These are phyloP conservation scores for Pythium graminicola DNA, from an alignment of 352 stramenopile genomes.

Conservation along the genomic window DNA sequence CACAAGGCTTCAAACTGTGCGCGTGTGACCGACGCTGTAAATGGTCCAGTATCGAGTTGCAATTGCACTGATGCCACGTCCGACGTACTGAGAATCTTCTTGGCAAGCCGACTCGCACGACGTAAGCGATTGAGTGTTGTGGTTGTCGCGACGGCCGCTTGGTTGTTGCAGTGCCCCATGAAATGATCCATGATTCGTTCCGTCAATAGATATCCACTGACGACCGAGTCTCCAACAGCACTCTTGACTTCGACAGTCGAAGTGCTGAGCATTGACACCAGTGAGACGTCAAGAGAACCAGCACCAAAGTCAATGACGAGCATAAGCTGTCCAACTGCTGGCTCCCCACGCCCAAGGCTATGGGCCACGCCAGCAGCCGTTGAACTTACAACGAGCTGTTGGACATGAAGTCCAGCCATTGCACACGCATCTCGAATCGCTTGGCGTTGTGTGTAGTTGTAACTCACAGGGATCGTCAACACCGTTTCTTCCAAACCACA, in stretches of 20 bases:
- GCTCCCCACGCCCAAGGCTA: not conserved
- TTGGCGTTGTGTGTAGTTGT: slow-evolving; percentile 40
- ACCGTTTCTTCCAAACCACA: slow-evolving; percentile 18
- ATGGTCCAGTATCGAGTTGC: slow-evolving; percentile 20
- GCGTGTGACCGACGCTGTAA: slow-evolving; percentile 30
- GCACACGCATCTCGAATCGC: slow-evolving; percentile 31
- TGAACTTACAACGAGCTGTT: slow-evolving; percentile 29
- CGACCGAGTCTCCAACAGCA: slow-evolving; percentile 5
- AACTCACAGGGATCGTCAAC: slow-evolving; percentile 30
- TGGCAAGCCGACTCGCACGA: slow-evolving; percentile 32
- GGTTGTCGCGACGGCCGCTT: not conserved
- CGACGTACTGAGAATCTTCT: slow-evolving; percentile 39
- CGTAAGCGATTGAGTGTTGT: slow-evolving; percentile 15
- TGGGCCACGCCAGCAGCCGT: slow-evolving; percentile 30
- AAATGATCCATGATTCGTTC: slow-evolving; percentile 26
- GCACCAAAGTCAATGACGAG: slow-evolving; percentile 33
- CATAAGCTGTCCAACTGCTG: slow-evolving; percentile 10
- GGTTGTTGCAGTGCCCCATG: not conserved
- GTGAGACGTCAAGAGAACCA: slow-evolving; percentile 27
- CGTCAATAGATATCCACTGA: slow-evolving; percentile 25
- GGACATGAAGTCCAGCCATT: slow-evolving; percentile 29
- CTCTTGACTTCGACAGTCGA: slow-evolving; percentile 13
- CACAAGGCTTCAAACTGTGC: slow-evolving; percentile 34
- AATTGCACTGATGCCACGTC: slow-evolving; percentile 28
- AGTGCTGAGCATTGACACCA: slow-evolving; percentile 13